Evolutionary conservation across 2,329 filamentous ascomycete genomes (phyloP).

Genomic region (Cadophora luteo-olivacea): DNA sequence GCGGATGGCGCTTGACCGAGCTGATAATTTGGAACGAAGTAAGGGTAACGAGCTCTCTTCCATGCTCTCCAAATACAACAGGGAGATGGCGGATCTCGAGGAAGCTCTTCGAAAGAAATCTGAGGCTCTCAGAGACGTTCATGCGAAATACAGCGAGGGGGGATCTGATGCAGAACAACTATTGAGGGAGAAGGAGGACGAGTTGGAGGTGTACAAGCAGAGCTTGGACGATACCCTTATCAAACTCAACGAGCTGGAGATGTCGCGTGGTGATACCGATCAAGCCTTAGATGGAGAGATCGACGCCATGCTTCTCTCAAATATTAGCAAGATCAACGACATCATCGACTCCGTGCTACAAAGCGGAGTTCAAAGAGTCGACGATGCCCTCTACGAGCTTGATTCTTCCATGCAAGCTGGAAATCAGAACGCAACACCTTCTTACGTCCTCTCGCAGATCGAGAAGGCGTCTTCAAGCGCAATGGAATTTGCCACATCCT

Average conservation of each 20-base stretch:
- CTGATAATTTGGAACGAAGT: constrained; percentile 88
- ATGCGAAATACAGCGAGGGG: constrained; percentile 78
- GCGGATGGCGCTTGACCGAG: constrained; percentile 87
- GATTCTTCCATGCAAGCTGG: constrained; percentile 98
- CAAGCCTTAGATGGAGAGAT: constrained; percentile 87
- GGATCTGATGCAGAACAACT: constrained; percentile 85
- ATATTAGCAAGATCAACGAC: constrained; percentile 92
- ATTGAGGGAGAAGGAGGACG: constrained; percentile 93
- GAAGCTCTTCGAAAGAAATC: constrained; percentile 90
- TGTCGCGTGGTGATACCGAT: constrained; percentile 77
- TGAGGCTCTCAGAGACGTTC: constrained; percentile 82
- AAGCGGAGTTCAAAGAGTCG: constrained; percentile 89
- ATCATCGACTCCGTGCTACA: constrained; percentile 97
- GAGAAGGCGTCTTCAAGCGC: constrained; percentile 94
- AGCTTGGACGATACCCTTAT: constrained; percentile 96
- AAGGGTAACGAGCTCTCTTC: constrained; percentile 96
- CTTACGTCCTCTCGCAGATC: constrained; percentile 94
- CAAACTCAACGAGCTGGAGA: constrained; percentile 87
- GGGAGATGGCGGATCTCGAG: constrained; percentile 95
- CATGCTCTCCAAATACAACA: constrained; percentile 94
- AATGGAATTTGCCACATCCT: constrained; percentile 96
- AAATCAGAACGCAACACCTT: constrained; percentile 95
- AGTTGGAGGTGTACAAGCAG: constrained; percentile 97
- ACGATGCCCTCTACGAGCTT: constrained; percentile 95
- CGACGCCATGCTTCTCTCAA: constrained; percentile 85